Evolutionary conservation across 1,284 basidiomycete species (phyloP).

Genomic region (Entoloma clypeatum): DNA sequence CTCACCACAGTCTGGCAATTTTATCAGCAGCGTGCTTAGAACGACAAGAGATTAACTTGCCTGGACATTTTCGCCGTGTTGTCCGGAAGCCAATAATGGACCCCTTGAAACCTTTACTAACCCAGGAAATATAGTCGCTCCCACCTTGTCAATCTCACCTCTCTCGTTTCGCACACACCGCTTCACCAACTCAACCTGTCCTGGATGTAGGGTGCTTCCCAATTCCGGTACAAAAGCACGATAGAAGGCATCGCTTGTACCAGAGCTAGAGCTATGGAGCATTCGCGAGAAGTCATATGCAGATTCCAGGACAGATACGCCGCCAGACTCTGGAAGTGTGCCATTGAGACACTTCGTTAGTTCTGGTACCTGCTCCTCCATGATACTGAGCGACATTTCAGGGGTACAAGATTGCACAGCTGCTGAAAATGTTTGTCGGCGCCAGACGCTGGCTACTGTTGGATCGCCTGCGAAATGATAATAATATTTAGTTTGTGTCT

Average conservation of each 20-base stretch:
- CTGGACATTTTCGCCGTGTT: constrained; percentile 49
- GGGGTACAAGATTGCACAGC: constrained; percentile 71
- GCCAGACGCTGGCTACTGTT: constrained; percentile 78
- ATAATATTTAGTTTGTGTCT: background rate
- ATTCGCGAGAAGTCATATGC: constrained; percentile 77
- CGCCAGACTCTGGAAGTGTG: constrained; percentile 38
- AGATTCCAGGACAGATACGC: constrained; percentile 56
- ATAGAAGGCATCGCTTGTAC: constrained; percentile 71
- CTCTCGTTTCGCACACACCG: constrained; percentile 70
- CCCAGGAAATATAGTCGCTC: constrained; percentile 78
- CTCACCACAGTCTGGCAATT: constrained; percentile 57
- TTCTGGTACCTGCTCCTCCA: constrained; percentile 63
- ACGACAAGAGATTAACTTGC: constrained; percentile 21
- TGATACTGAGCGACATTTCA: constrained; percentile 59
- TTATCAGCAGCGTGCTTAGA: constrained; percentile 2
- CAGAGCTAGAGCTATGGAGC: constrained; percentile 68
- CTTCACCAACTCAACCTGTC: constrained; percentile 75
- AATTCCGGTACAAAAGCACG: constrained; percentile 78
- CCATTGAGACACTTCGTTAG: constrained; percentile 50
- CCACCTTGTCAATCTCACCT: constrained; percentile 67
- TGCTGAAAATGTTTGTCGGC: constrained; percentile 79
- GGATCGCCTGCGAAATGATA: constrained; percentile 55
- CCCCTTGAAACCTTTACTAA: constrained; percentile 70
- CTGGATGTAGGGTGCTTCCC: constrained; percentile 59
- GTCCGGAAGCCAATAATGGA: constrained; percentile 29